Base-by-base conservation (phyloP, 2,329 filamentous ascomycete genomes). In the Plectosphaerella sp. region DNA sequence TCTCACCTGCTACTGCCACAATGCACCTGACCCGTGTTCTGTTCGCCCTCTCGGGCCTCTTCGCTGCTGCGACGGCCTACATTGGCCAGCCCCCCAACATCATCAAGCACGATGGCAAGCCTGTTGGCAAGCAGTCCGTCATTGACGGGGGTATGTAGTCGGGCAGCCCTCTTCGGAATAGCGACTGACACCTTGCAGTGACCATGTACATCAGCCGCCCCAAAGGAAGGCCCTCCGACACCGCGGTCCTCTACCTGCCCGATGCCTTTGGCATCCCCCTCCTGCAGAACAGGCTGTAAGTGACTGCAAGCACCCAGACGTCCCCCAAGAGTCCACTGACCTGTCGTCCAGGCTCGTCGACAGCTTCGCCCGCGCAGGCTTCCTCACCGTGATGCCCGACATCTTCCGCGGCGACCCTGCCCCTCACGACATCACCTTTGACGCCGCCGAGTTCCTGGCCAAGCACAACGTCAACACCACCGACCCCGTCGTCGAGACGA, bases 301-400 rank as follows among this genome's bases (percentile, higher is more conserved):
- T 48, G 9, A 7, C 11, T 1, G 3, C 10, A 5, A 1, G 20
- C 3, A 5, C 22, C 22, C 22, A 24, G 9, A 4, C 18, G 10
- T 14, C 6, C 3, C 16, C 0, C 1, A 3, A 8, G 12, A 7
- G 0, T 35, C 12, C 18, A 20, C n/a, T 50, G 10, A 52, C 45
- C 6, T 5, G 12, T 14, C 2, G 8, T 2, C 41, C 41, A 67
- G 64, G 0, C 61, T 88, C 54, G 84, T 83, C 60, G 86, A 89
- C 70, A 77, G 82, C 60, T 85, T 82, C 66, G 86, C 86, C 49
- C 76, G 78, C 53, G 83, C 83, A 58, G 86, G 85, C 58, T 89
- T 87, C 70, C 73, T 86, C 49, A 76, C 79, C 55, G 70, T 86
- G 47, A 76, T 86, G 52, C 86, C 86, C 2, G 86, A 89, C 64